Conservation (phyloP, 768 basidiomycete species). For the Candolleomyces efflorescens region DNA sequence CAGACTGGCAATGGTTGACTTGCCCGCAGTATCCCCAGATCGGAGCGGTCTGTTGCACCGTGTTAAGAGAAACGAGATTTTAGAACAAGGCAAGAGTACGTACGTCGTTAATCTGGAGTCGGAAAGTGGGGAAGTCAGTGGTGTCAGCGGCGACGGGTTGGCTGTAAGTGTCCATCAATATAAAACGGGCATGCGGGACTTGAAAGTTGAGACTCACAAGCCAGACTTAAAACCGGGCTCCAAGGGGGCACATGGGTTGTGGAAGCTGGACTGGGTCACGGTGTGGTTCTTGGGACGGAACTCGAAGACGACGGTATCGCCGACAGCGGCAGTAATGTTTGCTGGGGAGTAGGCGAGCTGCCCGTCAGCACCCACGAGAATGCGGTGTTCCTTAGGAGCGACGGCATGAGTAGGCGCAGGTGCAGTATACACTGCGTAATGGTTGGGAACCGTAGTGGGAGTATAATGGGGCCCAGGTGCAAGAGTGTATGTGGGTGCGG, state of each 20-base stretch:
- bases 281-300: conserved; percentile 48
- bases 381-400: conserved; percentile 28
- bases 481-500: conserved; percentile 17
- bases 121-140: conserved; percentile 39
- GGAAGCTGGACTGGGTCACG: conserved; percentile 39
- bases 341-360: conserved; percentile 29
- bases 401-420: conserved; percentile 24
- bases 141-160: conserved; percentile 38
- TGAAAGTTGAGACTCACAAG: conserved; percentile 29
- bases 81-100: conserved; percentile 10
- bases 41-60: conserved; percentile 25
- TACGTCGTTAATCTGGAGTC: conserved; percentile 47
- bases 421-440: conserved; percentile 23
- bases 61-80: neutral
- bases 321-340: conserved; percentile 36
- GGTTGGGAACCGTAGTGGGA: conserved; percentile 38
- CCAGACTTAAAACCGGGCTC: conserved; percentile 36
- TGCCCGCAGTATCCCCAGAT: conserved; percentile 61
- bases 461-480: conserved; percentile 30
- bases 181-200: neutral
- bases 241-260: conserved; percentile 29
- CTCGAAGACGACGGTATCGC: conserved; percentile 42
- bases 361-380: conserved; percentile 36
- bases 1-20: conserved; percentile 44
- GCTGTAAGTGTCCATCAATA: conserved; percentile 19